Evolutionary conservation across 2,329 filamentous ascomycete genomes (phyloP), one percentile per base, ranked within the genome.

Genomic region (Pestalotiopsis sp.): DNA sequence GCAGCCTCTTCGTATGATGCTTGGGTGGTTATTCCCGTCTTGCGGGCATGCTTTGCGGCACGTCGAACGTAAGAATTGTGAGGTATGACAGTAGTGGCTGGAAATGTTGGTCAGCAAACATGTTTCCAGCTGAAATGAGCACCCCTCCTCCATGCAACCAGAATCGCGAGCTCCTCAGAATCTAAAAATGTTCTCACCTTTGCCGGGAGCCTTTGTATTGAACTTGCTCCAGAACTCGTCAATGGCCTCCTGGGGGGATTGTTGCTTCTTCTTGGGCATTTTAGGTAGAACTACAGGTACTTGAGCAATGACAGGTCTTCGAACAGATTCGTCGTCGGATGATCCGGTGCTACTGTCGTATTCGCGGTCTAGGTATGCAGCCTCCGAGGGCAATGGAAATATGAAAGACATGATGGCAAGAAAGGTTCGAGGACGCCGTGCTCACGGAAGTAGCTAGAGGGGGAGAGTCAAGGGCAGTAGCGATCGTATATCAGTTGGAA

Each of bases 191-290:
- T 20, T 56, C 75, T 52, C 74, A 87, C 87, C 90, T 82, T 93
- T 93, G 17, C 92, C 92, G 0, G 92, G 92, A 31, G 86, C 86
- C 75, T 91, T 92, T 65, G 90, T 89, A 14, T 86, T 91, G 73
- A 94, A 93, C 68, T 89, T 90, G 66, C 84, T 80, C 92, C 92
- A 95, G 76, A 94, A 94, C 70, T 91, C 87, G 72, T 93, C 88
- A 68, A 95, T 87, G 31, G 83, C 85, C 69, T 89, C 85, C 77
- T 95, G 92, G 0, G 92, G 91, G 7, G 89, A 81, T 74, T 88
- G 85, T 68, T 87, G 84, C 73, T 85, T 87, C 66, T 80, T 81
- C 69, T 72, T 77, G 68, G 72, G 69, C 2, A 17, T n/a, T n/a
- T 39, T 65, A 17, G 68, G 52, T 59, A 73, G n/a, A 2, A 69